Evolutionary conservation across 352 stramenopile genomes (phyloP).

Genomic region (Pilasporangium apinafurcum): DNA sequence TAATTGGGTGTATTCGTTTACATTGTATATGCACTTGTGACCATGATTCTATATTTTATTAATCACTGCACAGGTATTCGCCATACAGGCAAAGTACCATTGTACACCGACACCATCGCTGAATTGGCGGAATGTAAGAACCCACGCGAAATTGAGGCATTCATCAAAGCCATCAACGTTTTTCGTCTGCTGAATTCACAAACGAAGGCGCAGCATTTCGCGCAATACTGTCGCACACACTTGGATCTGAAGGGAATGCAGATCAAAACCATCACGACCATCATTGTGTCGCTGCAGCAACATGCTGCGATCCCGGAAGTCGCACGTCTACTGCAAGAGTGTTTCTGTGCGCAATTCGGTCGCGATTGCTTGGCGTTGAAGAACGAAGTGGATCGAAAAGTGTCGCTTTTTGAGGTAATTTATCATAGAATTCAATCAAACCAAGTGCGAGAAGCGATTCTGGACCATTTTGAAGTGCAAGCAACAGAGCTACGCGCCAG

Average conservation of each 20-base stretch:
- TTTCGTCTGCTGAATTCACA: constrained; percentile 58
- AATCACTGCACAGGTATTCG: constrained; percentile 24
- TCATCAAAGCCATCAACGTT: constrained; percentile 45
- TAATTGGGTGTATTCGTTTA: background rate
- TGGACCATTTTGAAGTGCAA: constrained; percentile 62
- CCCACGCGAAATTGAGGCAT: constrained; percentile 45
- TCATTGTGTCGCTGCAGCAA: constrained; percentile 52
- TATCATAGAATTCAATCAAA: constrained; percentile 50
- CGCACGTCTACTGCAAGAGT: constrained; percentile 43
- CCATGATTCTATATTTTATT: background rate
- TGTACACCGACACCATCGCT: constrained; percentile 66
- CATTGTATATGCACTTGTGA: too few species aligned
- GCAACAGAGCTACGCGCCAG: constrained; percentile 17
- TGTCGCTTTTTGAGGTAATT: constrained; percentile 66
- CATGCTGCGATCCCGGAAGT: constrained; percentile 44
- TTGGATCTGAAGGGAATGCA: constrained; percentile 33
- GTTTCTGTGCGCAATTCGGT: constrained; percentile 37
- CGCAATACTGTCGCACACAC: constrained; percentile 32
- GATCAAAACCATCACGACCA: constrained; percentile 26
- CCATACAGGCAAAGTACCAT: constrained; percentile 51
- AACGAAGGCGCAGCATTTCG: constrained; percentile 74
- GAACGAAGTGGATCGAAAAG: constrained; percentile 53
- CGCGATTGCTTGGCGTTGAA: constrained; percentile 51
- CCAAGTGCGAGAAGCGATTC: constrained; percentile 37
- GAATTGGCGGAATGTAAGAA: constrained; percentile 30